phyloP scores from a whole-genome alignment of 139 green algal genomes.

The Yamagishiella unicocca region DNA sequence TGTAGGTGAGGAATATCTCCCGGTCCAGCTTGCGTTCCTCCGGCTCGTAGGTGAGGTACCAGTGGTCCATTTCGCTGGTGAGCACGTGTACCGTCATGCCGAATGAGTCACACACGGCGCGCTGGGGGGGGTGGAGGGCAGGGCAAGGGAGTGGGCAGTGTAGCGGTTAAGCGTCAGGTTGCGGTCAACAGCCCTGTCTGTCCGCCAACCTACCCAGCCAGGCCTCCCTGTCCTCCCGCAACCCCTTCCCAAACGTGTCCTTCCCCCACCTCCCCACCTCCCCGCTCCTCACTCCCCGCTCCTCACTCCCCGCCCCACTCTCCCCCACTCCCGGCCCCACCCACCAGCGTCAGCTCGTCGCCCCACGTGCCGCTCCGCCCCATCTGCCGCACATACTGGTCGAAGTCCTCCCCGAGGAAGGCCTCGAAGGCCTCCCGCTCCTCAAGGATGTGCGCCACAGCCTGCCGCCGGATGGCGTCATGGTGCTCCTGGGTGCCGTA shows the following conservation, averaged over 20 bases:
- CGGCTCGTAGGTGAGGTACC: constrained; percentile 72
- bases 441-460: constrained; percentile 64
- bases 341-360: constrained; percentile 84
- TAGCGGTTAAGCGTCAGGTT: not conserved
- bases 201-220: no score
- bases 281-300: not conserved
- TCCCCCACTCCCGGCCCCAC: not conserved
- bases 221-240: no score
- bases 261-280: not conserved
- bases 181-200: no score
- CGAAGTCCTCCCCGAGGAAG: constrained; percentile 63
- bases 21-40: constrained; percentile 32
- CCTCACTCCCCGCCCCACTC: not conserved
- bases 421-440: constrained; percentile 61
- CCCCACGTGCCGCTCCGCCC: constrained; percentile 68
- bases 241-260: not conserved
- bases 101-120: constrained; percentile 70
- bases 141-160: not conserved
- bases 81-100: constrained; percentile 72
- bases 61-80: constrained; percentile 70
- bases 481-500: constrained; percentile 74
- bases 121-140: constrained; percentile 47
- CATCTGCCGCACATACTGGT: constrained; percentile 69
- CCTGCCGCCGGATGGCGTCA: constrained; percentile 55
- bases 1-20: constrained; percentile 84